Conservation (phyloP, 1,284 basidiomycete genomes). For the Ganoderma resinaceum region DNA sequence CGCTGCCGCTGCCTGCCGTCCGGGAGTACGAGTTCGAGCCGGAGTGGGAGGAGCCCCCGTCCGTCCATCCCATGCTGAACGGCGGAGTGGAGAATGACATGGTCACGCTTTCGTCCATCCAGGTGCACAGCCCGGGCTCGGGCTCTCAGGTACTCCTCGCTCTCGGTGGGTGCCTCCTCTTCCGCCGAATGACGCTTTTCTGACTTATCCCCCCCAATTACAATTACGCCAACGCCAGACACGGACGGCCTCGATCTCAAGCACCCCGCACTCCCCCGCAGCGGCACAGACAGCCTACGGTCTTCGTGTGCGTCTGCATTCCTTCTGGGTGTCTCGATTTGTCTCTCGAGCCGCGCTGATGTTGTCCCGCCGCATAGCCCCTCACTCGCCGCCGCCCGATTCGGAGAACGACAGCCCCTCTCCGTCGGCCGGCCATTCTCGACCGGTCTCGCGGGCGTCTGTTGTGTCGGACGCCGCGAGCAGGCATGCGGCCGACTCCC, state of each 20-base stretch:
- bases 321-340: background rate
- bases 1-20: background rate
- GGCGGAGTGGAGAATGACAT: background rate
- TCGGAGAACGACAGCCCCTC: background rate
- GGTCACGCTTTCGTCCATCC: background rate
- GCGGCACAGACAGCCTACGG: background rate
- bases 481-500: background rate
- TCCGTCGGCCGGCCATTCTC: background rate
- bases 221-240: background rate
- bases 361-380: background rate
- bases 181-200: too few species aligned
- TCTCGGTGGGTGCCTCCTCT: background rate
- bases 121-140: background rate
- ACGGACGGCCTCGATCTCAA: background rate
- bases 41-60: background rate
- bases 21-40: conserved; percentile 6
- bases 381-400: background rate
- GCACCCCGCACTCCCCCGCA: background rate
- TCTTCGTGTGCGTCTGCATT: background rate
- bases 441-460: background rate
- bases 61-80: background rate
- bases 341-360: background rate
- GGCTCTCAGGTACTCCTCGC: background rate
- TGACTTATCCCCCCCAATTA: background rate
- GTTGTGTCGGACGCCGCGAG: background rate